phyloP scores from a whole-genome alignment of 495 filamentous ascomycete species.

The Penicillium longicatenatum region DNA sequence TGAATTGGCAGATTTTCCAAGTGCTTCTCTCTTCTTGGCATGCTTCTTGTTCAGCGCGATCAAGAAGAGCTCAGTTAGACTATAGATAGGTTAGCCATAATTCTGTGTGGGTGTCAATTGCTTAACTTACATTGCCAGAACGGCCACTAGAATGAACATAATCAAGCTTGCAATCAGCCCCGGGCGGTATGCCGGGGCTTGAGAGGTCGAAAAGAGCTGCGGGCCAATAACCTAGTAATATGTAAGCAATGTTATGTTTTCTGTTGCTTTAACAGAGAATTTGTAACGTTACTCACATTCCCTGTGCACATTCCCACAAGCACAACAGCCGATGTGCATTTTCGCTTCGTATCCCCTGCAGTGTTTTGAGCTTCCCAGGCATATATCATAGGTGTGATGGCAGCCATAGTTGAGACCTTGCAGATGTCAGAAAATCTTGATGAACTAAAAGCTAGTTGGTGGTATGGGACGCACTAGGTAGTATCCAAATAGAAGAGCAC shows the following conservation, averaged over 20 bases:
- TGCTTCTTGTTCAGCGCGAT: slow-evolving; percentile 50
- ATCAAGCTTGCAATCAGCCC: slow-evolving; percentile 30
- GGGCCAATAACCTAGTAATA: slow-evolving; percentile 17
- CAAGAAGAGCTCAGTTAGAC: slow-evolving; percentile 41
- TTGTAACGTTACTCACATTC: slow-evolving; percentile 21
- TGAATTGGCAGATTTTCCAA: slow-evolving; percentile 26
- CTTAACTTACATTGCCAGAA: slow-evolving; percentile 24
- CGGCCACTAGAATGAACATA: slow-evolving; percentile 26
- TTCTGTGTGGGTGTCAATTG: neutral
- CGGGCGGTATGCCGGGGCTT: slow-evolving; percentile 28
- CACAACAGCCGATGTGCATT: slow-evolving; percentile 27
- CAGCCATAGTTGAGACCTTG: slow-evolving; percentile 28
- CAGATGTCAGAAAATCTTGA: too few relatives aligned
- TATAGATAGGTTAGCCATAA: neutral
- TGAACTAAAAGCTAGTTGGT: neutral
- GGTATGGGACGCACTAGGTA: slow-evolving; percentile 18
- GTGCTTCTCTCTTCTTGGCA: slow-evolving; percentile 40
- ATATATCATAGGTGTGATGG: slow-evolving; percentile 30
- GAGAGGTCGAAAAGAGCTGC: slow-evolving; percentile 24
- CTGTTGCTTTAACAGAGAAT: too few relatives aligned
- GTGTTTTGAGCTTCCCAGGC: slow-evolving; percentile 35
- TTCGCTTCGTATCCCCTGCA: slow-evolving; percentile 32
- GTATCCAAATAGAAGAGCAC: slow-evolving; percentile 28
- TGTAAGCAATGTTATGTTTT: neutral
- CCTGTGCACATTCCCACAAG: slow-evolving; percentile 29